phyloP scores from a whole-genome alignment of 2,329 filamentous ascomycete species.

The Elsinoe necatrix region DNA sequence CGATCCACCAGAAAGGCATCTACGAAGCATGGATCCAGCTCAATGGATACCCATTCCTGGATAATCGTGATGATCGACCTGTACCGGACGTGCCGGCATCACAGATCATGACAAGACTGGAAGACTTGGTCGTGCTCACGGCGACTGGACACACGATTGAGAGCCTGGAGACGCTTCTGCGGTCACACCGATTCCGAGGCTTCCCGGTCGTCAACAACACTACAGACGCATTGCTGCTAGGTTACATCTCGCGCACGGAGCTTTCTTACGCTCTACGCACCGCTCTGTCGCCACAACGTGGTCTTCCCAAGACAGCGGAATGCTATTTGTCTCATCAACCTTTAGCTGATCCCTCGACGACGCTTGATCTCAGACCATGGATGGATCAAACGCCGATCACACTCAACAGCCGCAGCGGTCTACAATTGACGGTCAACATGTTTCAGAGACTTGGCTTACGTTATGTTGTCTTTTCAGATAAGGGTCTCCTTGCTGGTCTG shows the following conservation, averaged over 20 bases:
- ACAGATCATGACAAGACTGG: slow-evolving; percentile 84
- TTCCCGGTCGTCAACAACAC: slow-evolving; percentile 83
- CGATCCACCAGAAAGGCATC: slow-evolving; percentile 83
- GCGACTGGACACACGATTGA: slow-evolving; percentile 81
- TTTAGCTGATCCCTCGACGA: slow-evolving; percentile 65
- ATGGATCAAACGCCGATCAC: slow-evolving; percentile 99
- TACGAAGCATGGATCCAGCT: slow-evolving; percentile 98
- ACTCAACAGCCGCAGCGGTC: slow-evolving; percentile 62
- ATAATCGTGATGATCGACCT: slow-evolving; percentile 70
- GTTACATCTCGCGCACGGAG: slow-evolving; percentile 90
- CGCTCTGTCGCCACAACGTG: slow-evolving; percentile 45
- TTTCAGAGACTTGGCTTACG: slow-evolving; percentile 90
- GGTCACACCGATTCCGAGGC: slow-evolving; percentile 70
- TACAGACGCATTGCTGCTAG: slow-evolving; percentile 69
- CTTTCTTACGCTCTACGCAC: slow-evolving; percentile 69
- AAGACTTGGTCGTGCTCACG: slow-evolving; percentile 81
- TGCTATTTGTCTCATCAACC: slow-evolving; percentile 79
- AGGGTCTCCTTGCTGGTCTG: slow-evolving; percentile 71
- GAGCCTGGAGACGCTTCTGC: slow-evolving; percentile 61
- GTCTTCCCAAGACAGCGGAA: slow-evolving; percentile 61
- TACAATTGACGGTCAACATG: slow-evolving; percentile 82
- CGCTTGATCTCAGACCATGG: slow-evolving; percentile 87
- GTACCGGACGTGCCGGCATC: slow-evolving; percentile 79
- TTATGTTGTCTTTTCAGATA: slow-evolving; percentile 80
- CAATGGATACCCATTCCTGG: slow-evolving; percentile 90